Evolutionary conservation across 768 basidiomycete genomes (phyloP), one percentile per base, ranked within the genome.

Genomic region (Kockovaella imperatae): DNA sequence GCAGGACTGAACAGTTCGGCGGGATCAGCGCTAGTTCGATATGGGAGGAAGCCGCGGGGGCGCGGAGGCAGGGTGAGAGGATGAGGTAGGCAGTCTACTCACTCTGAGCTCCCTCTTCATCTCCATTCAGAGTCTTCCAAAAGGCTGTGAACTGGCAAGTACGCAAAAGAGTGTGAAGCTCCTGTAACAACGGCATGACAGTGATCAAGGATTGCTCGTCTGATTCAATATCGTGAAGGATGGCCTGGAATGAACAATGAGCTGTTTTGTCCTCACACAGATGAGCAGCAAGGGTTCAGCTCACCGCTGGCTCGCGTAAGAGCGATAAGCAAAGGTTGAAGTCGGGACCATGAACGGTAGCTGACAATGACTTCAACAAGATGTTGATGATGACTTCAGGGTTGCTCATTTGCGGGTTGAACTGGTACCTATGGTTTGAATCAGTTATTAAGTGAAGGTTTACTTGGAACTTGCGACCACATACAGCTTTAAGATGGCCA

Each of bases 291-390:
- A 23, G 13, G 2, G 21, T 6, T 24, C 18, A n/a, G 54, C 60
- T 50, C 20, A 64, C 62, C 5, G 45, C 47, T 21, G 62, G 62
- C 44, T 63, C 63, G 28, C 56, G 47, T 4, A 62, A 52, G n/a
- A 99, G 79, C 40, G 91, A 86, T 58, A 93, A 80, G 62, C 86
- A 91, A 55, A 97, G 84, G 62, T 86, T 84, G 75, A 93, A 99
- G 69, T 99, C 93, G 48, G 91, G 86, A 44, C 67, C 64, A 35
- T 62, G 59, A 48, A 67, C 58, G 6, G 67, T 65, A 36, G 83
- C 78, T 28, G 89, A 87, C n/a, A 67, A 49, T 8, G 61, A 40
- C 46, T 67, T 67, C 70, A 91, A 79, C 67, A 99, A 85, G 72
- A 96, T 86, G 75, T 95, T 87, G 70, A 91, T 78, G 59, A 90